Base-by-base conservation (phyloP, 768 basidiomycete genomes). In the Dictyophora rubrovolvata region DNA sequence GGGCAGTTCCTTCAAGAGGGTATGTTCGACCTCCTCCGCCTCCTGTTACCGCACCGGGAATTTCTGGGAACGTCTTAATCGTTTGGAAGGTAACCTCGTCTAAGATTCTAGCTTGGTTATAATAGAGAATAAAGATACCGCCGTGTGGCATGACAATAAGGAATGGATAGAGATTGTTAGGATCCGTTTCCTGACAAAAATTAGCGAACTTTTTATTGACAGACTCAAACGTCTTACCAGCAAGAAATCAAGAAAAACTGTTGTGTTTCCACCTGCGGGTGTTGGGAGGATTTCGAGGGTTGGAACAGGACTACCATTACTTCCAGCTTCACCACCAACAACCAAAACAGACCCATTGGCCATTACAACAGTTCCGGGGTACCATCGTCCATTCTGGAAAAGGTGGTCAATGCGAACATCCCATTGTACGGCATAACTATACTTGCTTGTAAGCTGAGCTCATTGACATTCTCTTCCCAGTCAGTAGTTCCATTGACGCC, bases 101-200 rank as follows among this genome's bases (percentile, higher is more conserved):
- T 23, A 90, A 72, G 61, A 90, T 80, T 16, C 88, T 82, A 0
- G 88, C 89, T 69, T 90, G 85, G 62, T 91, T 90, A 72, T 83
- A 89, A 65, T 90, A 89, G 0, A 87, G 84, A 46, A 86, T 76
- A 67, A 90, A 89, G 64, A 91, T 71, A 35, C 77, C 76, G 1
- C 80, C 80, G 49, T 83, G 83, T 0, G 89, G 87, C 16, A 91
- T 77, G 7, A 89, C 76, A 56, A 84, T 69, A 35, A 90, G 70
- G 74, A 87, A 90, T 0, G 89, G 88, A 65, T 91, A 91, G 53
- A 91, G 69, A 64, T 89, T 89, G 65, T 87, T 82, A 0, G 89
- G 89, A 65, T 90, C 84, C 5, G 89, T 89, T 23, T 86, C 77
- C 35, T 73, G 67, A 35, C 22, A 52, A 62, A 59, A 42, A 49